These are phyloP conservation scores for Epichloe aotearoae DNA, from an alignment of 2,329 filamentous ascomycete species.

Conservation along the genomic window DNA sequence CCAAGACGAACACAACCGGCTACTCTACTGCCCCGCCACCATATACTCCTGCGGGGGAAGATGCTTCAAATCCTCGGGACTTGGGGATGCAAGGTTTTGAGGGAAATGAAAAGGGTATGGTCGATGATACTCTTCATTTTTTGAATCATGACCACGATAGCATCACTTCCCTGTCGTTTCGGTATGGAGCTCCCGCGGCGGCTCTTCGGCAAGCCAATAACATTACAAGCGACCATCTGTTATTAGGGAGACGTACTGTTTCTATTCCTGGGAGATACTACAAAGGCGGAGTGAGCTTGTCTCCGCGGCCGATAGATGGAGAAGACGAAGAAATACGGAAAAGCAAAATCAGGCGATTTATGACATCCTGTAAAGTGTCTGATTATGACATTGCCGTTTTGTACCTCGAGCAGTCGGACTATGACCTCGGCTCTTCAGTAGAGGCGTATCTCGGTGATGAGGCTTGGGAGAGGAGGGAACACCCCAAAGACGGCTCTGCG, in stretches of 20 bases:
- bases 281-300: conserved; percentile 52
- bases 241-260: conserved; percentile 55
- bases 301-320: conserved; percentile 56
- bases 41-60: conserved; percentile 15
- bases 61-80: neutral
- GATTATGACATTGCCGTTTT: conserved; percentile 65
- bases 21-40: conserved; percentile 24
- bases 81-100: neutral
- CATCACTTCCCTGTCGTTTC: conserved; percentile 53
- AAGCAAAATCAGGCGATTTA: conserved; percentile 58
- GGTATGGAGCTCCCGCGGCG: conserved; percentile 53
- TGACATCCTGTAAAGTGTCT: conserved; percentile 64
- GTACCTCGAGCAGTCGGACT: conserved; percentile 58
- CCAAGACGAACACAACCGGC: conserved; percentile 12
- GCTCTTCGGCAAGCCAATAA: conserved; percentile 55
- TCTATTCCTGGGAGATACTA: conserved; percentile 60
- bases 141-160: conserved; percentile 57
- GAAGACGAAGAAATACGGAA: conserved; percentile 63
- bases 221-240: conserved; percentile 56
- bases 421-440: conserved; percentile 52
- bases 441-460: conserved; percentile 57
- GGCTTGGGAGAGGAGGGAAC: conserved; percentile 57
- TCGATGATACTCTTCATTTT: conserved; percentile 62
- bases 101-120: conserved; percentile 21
- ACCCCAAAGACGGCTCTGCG: conserved; percentile 30